Evolutionary conservation across 495 filamentous ascomycete species (phyloP).

Genomic region (Durotheca rogersii): DNA sequence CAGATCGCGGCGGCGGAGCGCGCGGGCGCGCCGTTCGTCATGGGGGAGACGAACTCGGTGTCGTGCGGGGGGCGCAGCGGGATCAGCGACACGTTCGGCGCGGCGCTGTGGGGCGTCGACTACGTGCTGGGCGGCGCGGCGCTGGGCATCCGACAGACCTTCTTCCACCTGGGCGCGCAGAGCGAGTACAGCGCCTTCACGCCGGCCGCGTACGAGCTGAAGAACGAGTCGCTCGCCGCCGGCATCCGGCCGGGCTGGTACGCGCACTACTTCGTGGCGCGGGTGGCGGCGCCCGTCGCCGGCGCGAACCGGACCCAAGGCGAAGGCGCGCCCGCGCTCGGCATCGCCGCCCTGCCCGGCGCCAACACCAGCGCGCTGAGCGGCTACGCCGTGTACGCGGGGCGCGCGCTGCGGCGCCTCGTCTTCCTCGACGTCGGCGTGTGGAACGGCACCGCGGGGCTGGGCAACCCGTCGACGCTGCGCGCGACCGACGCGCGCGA

Average conservation of each 20-base stretch:
- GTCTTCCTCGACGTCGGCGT: constrained; percentile 37
- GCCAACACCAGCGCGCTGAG: constrained; percentile 31
- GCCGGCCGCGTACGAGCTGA: constrained; percentile 17
- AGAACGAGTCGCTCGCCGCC: constrained; percentile 29
- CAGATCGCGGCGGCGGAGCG: constrained; percentile 31
- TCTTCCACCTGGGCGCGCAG: constrained; percentile 42
- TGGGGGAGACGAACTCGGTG: constrained; percentile 44
- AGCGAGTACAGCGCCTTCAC: constrained; percentile 37
- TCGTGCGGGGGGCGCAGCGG: constrained; percentile 37
- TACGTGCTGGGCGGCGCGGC: constrained; percentile 39
- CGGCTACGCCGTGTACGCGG: constrained; percentile 28
- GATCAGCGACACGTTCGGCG: constrained; percentile 41
- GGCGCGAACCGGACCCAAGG: not conserved
- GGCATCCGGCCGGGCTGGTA: constrained; percentile 33
- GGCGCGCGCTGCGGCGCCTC: constrained; percentile 19
- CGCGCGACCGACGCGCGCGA: constrained; percentile 30
- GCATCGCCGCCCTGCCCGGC: constrained; percentile 28
- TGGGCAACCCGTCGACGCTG: constrained; percentile 33
- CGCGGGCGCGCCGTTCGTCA: constrained; percentile 34
- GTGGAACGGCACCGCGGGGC: constrained; percentile 34
- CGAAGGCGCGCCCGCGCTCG: too few relatives aligned
- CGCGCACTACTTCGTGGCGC: constrained; percentile 34
- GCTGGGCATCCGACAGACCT: constrained; percentile 36
- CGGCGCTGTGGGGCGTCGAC: constrained; percentile 41
- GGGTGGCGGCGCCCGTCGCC: constrained; percentile 4